These are phyloP conservation scores for Leccinum disarticulatum DNA, from an alignment of 768 basidiomycete genomes.

Conservation along the genomic window DNA sequence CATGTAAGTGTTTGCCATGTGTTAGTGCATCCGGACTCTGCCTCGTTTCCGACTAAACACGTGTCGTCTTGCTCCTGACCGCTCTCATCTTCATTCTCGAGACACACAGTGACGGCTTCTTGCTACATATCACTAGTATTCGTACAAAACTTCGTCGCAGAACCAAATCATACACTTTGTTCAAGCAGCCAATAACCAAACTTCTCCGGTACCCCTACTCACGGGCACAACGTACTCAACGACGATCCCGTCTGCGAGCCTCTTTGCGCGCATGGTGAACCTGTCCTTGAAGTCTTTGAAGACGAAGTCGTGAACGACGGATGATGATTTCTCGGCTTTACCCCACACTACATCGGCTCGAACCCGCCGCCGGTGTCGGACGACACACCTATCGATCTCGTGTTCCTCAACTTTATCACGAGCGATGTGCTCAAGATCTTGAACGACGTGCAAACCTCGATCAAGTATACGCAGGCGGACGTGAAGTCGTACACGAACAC, in stretches of 20 bases:
- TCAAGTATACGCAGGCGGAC: conserved; percentile 51
- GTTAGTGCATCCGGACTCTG: not conserved
- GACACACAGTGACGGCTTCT: not conserved
- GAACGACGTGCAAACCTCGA: conserved; percentile 53
- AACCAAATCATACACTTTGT: not conserved
- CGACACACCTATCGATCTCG: conserved; percentile 62
- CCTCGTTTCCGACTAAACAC: not conserved
- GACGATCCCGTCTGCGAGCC: not conserved
- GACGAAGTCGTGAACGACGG: not conserved
- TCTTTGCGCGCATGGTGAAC: not conserved
- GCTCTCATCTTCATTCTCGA: not conserved
- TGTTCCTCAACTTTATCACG: conserved; percentile 72
- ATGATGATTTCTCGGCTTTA: conserved; percentile 5
- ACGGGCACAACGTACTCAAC: not conserved
- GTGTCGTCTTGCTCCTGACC: not conserved
- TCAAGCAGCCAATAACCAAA: not conserved
- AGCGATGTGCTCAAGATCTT: conserved; percentile 49
- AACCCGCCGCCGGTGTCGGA: conserved; percentile 48
- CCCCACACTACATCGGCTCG: conserved; percentile 60
- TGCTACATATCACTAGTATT: not conserved
- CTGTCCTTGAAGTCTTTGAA: not conserved
- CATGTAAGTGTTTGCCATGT: too few relatives aligned
- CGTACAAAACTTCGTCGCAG: not conserved
- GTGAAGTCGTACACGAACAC: conserved; percentile 54
- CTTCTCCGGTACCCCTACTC: not conserved